Conservation (phyloP, 2,329 filamentous ascomycete genomes). For the Calonectria pauciramosa region DNA sequence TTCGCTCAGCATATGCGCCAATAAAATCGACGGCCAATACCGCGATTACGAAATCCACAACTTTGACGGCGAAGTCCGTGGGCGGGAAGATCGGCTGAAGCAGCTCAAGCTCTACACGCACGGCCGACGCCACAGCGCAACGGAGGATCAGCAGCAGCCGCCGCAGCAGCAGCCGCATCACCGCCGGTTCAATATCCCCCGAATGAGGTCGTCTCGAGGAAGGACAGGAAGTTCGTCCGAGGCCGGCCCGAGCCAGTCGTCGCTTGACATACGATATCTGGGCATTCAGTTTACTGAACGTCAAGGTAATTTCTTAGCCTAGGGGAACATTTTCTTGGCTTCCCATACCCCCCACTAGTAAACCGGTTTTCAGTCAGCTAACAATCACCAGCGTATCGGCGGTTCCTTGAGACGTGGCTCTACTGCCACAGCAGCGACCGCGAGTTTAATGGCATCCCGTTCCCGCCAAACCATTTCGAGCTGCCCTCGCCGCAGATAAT, state of each 20-base stretch:
- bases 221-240: slow-evolving; percentile 49
- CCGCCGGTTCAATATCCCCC: slow-evolving; percentile 57
- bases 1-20: slow-evolving; percentile 63
- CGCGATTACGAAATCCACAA: slow-evolving; percentile 63
- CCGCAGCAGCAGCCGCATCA: slow-evolving; percentile 39
- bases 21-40: slow-evolving; percentile 60
- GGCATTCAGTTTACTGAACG: slow-evolving; percentile 64
- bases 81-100: slow-evolving; percentile 60
- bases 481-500: slow-evolving; percentile 62
- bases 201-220: slow-evolving; percentile 54
- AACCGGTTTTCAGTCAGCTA: slow-evolving; percentile 39
- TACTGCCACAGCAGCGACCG: slow-evolving; percentile 61
- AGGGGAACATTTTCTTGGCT: slow-evolving; percentile 6
- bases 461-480: slow-evolving; percentile 61
- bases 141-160: slow-evolving; percentile 48
- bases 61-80: slow-evolving; percentile 63
- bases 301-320: slow-evolving; percentile 54
- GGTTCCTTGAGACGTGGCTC: slow-evolving; percentile 62
- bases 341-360: slow-evolving; percentile 23
- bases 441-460: slow-evolving; percentile 61
- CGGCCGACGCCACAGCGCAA: slow-evolving; percentile 56
- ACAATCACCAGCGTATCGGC: slow-evolving; percentile 51
- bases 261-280: slow-evolving; percentile 62
- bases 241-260: slow-evolving; percentile 37
- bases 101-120: slow-evolving; percentile 59